These are phyloP conservation scores for Batkoa obscura DNA, from an alignment of 371 early-diverging fungal species.

Conservation along the genomic window DNA sequence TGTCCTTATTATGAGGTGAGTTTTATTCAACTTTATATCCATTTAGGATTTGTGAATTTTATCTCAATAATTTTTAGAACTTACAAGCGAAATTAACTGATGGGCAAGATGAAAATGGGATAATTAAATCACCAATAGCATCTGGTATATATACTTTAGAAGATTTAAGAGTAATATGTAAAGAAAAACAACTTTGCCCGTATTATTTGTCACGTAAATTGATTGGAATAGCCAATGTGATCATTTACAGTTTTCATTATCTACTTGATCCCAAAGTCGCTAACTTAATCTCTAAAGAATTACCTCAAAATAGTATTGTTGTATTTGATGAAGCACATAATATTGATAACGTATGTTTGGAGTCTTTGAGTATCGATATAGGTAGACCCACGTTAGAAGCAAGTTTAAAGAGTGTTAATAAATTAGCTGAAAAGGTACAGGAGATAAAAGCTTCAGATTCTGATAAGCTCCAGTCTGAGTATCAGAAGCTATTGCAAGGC, in stretches of 20 bases:
- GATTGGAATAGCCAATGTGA: slow-evolving; percentile 80
- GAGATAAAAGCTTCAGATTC: slow-evolving; percentile 74
- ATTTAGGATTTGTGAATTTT: neutral
- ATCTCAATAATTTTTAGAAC: neutral
- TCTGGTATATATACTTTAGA: slow-evolving; percentile 93
- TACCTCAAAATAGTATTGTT: slow-evolving; percentile 89
- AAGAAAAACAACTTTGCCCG: slow-evolving; percentile 69
- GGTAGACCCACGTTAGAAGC: slow-evolving; percentile 79
- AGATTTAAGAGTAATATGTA: slow-evolving; percentile 67
- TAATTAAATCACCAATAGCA: slow-evolving; percentile 50
- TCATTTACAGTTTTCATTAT: slow-evolving; percentile 98
- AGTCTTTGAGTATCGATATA: slow-evolving; percentile 89
- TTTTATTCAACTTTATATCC: too few species aligned
- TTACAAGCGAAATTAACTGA: neutral
- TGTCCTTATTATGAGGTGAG: slow-evolving; percentile 70
- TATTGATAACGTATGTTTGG: slow-evolving; percentile 98
- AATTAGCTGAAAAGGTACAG: slow-evolving; percentile 49
- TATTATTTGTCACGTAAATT: slow-evolving; percentile 86
- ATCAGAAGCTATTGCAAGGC: slow-evolving; percentile 71
- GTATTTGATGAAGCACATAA: slow-evolving; percentile 99
- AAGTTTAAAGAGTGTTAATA: slow-evolving; percentile 54
- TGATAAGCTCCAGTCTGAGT: slow-evolving; percentile 71
- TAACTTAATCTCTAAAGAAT: slow-evolving; percentile 82
- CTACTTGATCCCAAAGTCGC: slow-evolving; percentile 98
- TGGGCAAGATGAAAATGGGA: slow-evolving; percentile 26